Evolutionary conservation across 2,329 filamentous ascomycete genomes (phyloP).

Genomic region (Diaporthe vaccinii): DNA sequence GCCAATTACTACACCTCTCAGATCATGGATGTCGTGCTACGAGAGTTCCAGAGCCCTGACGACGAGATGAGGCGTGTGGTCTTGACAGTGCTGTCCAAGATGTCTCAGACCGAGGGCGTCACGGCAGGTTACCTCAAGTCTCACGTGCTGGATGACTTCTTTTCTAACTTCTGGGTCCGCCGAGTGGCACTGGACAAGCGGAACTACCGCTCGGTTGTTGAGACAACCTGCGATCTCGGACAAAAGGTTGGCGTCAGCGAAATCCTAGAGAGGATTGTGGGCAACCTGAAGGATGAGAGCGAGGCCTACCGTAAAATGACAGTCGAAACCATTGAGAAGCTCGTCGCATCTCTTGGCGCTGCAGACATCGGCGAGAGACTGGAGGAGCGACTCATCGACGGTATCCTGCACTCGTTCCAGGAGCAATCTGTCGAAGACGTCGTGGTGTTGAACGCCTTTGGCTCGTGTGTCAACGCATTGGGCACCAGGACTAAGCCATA

Average conservation of each 20-base stretch:
- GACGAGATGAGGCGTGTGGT: constrained; percentile 99
- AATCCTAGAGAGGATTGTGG: constrained; percentile 92
- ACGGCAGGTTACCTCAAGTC: constrained; percentile 96
- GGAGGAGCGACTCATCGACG: constrained; percentile 94
- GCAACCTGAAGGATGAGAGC: constrained; percentile 97
- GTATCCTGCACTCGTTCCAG: constrained; percentile 96
- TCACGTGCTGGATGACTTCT: constrained; percentile 94
- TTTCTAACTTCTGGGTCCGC: constrained; percentile 98
- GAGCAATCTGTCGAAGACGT: constrained; percentile 98
- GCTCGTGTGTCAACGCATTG: constrained; percentile 95
- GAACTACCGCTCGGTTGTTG: constrained; percentile 97
- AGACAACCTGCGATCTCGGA: constrained; percentile 96
- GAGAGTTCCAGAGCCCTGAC: constrained; percentile 96
- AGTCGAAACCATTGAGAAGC: constrained; percentile 96
- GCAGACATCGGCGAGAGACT: constrained; percentile 94
- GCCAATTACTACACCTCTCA: constrained; percentile 99
- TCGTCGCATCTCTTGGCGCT: constrained; percentile 91
- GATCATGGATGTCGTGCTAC: constrained; percentile 97
- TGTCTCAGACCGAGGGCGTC: constrained; percentile 93
- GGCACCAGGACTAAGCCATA: constrained; percentile 96
- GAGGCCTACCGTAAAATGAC: constrained; percentile 99
- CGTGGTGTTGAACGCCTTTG: constrained; percentile 96
- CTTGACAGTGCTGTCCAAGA: constrained; percentile 96
- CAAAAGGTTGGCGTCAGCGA: constrained; percentile 98
- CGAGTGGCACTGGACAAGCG: constrained; percentile 97